Evolutionary conservation across 108 stramenopile genomes (phyloP).

Genomic region (Fragilariopsis cylindrus): DNA sequence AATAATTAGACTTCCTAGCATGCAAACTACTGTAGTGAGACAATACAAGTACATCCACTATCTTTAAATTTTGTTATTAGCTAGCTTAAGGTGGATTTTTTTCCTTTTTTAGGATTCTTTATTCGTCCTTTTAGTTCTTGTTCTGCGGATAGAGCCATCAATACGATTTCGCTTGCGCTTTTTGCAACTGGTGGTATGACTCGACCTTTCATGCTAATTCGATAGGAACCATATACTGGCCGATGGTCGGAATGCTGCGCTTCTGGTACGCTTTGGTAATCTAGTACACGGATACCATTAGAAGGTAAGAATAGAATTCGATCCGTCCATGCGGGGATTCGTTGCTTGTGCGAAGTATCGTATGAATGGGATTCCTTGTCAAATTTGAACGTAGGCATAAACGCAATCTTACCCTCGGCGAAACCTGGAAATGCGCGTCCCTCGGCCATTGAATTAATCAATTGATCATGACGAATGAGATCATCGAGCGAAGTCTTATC

Average conservation of each 20-base stretch:
- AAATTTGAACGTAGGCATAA: conserved; percentile 88
- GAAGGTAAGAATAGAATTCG: conserved; percentile 77
- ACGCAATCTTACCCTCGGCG: conserved; percentile 74
- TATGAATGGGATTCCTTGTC: conserved; percentile 77
- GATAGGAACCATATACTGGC: conserved; percentile 77
- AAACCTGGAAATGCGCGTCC: conserved; percentile 73
- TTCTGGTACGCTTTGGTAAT: conserved; percentile 55
- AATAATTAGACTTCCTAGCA: conserved; percentile 5
- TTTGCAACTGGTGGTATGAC: conserved; percentile 21
- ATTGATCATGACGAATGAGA: conserved; percentile 78
- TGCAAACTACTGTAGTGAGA: neutral
- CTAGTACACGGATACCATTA: conserved; percentile 57
- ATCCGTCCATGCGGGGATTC: conserved; percentile 91
- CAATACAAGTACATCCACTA: no score
- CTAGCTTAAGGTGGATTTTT: no score
- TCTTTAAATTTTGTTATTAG: no score
- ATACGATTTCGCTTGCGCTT: neutral
- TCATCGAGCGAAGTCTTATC: conserved; percentile 3
- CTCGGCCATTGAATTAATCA: conserved; percentile 58
- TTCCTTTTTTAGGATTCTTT: no score
- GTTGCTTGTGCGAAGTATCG: conserved; percentile 86
- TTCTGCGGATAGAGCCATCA: no score
- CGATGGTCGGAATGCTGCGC: conserved; percentile 84
- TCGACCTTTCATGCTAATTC: conserved; percentile 44
- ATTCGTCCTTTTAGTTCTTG: no score